These are phyloP conservation scores for Vigna reflexopilosa DNA, from an alignment of 306 rosid genomes.

Conservation along the genomic window DNA sequence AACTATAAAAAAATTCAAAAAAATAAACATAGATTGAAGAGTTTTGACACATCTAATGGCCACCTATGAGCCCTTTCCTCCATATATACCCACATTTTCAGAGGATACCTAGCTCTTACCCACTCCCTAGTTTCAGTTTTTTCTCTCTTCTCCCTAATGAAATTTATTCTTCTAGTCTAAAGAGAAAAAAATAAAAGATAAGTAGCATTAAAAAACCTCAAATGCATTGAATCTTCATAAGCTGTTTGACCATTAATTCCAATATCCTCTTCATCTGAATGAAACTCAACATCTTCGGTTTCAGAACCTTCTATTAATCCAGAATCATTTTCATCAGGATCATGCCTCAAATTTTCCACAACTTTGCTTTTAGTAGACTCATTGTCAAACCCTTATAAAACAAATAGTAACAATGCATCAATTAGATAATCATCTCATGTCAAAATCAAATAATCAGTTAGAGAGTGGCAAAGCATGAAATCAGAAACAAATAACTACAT, in stretches of 20 bases:
- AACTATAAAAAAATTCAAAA: constrained; percentile 1
- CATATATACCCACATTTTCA: neutral
- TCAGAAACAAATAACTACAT: constrained; percentile 18
- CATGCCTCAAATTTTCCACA: constrained; percentile 42
- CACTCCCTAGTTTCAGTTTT: neutral
- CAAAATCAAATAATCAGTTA: constrained; percentile 23
- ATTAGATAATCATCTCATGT: constrained; percentile 26
- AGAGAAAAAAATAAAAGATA: constrained; percentile 4
- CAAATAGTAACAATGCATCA: neutral
- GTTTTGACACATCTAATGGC: neutral
- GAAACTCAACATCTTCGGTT: constrained; percentile 56
- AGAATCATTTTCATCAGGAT: constrained; percentile 40
- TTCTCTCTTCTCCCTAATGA: constrained; percentile 19
- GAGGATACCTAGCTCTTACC: constrained; percentile 2
- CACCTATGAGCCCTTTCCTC: constrained; percentile 4
- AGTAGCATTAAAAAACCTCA: constrained; percentile 58
- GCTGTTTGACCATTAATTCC: constrained; percentile 43
- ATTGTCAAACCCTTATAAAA: constrained; percentile 53
- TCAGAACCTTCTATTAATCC: constrained; percentile 52
- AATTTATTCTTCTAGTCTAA: neutral
- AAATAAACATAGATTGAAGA: constrained; percentile 11
- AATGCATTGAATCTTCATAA: constrained; percentile 47
- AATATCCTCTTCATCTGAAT: constrained; percentile 59
- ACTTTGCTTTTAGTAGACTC: constrained; percentile 48
- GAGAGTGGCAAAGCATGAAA: neutral